phyloP scores from a whole-genome alignment of 1,284 basidiomycete genomes.

The Sporisorium graminicola region DNA sequence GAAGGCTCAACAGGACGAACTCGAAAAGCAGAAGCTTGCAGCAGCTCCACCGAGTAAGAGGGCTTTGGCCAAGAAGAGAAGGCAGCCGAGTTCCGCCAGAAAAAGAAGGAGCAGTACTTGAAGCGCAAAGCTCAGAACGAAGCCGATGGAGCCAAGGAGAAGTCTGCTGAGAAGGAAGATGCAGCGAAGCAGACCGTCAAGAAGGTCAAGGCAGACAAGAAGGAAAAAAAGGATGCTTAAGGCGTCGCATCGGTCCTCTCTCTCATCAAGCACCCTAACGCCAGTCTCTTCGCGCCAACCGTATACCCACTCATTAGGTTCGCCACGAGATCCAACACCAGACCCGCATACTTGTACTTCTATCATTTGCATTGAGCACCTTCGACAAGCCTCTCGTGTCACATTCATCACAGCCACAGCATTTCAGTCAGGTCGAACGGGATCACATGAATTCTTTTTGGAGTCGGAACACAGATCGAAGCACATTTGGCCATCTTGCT shows the following conservation, averaged over 20 bases:
- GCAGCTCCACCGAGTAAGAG: conserved; percentile 30
- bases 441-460: not conserved
- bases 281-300: not conserved
- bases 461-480: not conserved
- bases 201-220: not conserved
- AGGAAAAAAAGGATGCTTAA: conserved; percentile 1
- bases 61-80: conserved; percentile 32
- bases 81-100: conserved; percentile 31
- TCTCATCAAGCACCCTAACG: no score
- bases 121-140: conserved; percentile 25
- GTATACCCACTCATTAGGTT: conserved; percentile 15
- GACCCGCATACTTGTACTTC: not conserved
- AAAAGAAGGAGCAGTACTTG: conserved; percentile 29
- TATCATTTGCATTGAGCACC: not conserved
- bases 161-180: not conserved
- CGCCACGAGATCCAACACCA: not conserved
- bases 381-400: not conserved
- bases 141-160: conserved; percentile 13
- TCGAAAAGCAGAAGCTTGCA: conserved; percentile 23
- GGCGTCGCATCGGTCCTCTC: not conserved
- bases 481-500: not conserved
- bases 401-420: not conserved
- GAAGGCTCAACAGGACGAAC: conserved; percentile 27
- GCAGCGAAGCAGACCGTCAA: conserved; percentile 6
- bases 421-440: not conserved